Conservation (phyloP, 768 basidiomycete genomes). For the Suillus subluteus region DNA sequence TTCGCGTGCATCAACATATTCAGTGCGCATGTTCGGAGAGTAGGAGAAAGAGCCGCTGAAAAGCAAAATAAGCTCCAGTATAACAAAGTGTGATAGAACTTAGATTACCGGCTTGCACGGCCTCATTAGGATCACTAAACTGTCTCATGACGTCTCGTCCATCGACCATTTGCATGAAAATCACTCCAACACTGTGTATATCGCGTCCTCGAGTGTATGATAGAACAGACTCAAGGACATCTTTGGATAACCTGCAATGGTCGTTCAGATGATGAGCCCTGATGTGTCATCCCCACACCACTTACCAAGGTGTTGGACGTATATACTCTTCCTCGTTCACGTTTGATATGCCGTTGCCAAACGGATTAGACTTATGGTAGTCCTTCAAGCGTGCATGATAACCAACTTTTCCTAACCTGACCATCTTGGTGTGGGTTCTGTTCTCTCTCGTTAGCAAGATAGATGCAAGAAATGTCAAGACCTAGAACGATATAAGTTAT, state of each 20-base stretch:
- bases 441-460: constrained; percentile 57
- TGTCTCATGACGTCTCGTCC: constrained; percentile 67
- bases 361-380: constrained; percentile 83
- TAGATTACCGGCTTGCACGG: constrained; percentile 58
- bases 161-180: constrained; percentile 85
- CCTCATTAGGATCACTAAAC: constrained; percentile 58
- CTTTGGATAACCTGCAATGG: constrained; percentile 66
- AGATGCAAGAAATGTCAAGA: constrained; percentile 61
- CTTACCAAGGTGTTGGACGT: constrained; percentile 36
- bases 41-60: constrained; percentile 55
- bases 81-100: constrained; percentile 2
- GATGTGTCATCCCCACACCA: background rate
- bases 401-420: constrained; percentile 75
- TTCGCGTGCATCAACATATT: constrained; percentile 64
- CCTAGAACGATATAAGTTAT: constrained; percentile 39
- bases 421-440: constrained; percentile 56
- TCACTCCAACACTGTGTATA: constrained; percentile 79
- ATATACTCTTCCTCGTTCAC: constrained; percentile 24
- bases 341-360: constrained; percentile 40
- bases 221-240: constrained; percentile 79
- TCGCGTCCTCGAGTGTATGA: constrained; percentile 79
- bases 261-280: background rate
- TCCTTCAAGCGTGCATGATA: constrained; percentile 78
- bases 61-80: background rate
- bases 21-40: constrained; percentile 53